Evolutionary conservation across 2,329 filamentous ascomycete genomes (phyloP), one percentile per base, ranked within the genome.

Genomic region (Penicillium rolfsii): DNA sequence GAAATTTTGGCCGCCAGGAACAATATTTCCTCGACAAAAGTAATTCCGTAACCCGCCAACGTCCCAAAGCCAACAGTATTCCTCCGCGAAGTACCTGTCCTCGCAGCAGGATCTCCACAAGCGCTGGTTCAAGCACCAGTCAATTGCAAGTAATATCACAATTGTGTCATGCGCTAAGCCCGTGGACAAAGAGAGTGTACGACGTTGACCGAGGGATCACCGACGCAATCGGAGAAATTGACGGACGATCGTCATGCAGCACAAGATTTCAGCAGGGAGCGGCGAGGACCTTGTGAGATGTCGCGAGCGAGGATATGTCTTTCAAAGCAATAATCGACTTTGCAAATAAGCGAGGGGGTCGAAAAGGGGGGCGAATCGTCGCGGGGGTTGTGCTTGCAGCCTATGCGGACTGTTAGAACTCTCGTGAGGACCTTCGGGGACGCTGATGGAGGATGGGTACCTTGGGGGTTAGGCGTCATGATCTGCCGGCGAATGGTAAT

Each of bases 381-480:
- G 26, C 50, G 57, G 55, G 46, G 58, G 35, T 14, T 28, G 16
- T 9, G 30, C 48, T 35, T 41, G 53, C 48, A 52, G 53, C 41
- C 35, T 46, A 30, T 59, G 48, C 24, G 26, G 40, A 49, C 50
- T 19, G 55, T 53, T 43, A 45, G 28, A 52, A 52, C 40, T 45
- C 38, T 45, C 22, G 61, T 66, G 59, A 59, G 60, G 58, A 70
- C 65, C 60, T 62, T 66, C 40, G 53, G 53, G 33, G 33, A 35
- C 53, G 53, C 40, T 58, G 63, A 60, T 46, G 35, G 38, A 49
- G 53, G 57, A 60, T 65, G 70, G 64, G 73, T 71, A 76, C 73
- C 74, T 75, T 76, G 74, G 66, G 70, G 71, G 68, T 66, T 59
- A 67, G 57, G 60, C 67, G 64, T 67, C 63, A 70, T 67, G 43